Evolutionary conservation across 805 yeast genomes (phyloP).

Genomic region (Yarrowia divulgata): DNA sequence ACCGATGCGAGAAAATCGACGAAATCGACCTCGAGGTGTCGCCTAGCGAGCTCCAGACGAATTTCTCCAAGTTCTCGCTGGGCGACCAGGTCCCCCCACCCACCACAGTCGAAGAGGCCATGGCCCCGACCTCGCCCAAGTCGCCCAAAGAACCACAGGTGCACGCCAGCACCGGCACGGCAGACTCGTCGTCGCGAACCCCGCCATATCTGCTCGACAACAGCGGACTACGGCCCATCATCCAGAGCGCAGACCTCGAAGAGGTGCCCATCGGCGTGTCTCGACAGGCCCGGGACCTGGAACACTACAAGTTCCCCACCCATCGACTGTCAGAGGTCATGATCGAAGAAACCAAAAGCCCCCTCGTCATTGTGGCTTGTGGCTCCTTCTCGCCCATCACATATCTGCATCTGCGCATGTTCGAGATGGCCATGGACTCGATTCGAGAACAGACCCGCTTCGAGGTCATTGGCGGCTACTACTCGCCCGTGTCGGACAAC

Average conservation of each 20-base stretch:
- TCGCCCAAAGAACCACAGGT: constrained; percentile 27
- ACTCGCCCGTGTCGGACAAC: constrained; percentile 89
- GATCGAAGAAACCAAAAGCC: constrained; percentile 77
- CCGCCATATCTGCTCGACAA: constrained; percentile 35
- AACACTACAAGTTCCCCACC: constrained; percentile 80
- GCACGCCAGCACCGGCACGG: constrained; percentile 9
- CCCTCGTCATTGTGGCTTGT: constrained; percentile 94
- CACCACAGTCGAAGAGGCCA: constrained; percentile 18
- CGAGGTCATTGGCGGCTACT: constrained; percentile 96
- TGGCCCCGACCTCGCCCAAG: constrained; percentile 7
- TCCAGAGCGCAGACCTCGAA: constrained; percentile 89
- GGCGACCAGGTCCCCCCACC: constrained; percentile 2
- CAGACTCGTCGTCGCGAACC: constrained; percentile 28
- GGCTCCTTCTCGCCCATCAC: constrained; percentile 97
- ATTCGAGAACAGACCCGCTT: constrained; percentile 89
- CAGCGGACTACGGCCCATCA: constrained; percentile 40
- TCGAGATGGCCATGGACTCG: constrained; percentile 97
- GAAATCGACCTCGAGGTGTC: constrained; percentile 21
- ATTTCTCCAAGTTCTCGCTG: constrained; percentile 4
- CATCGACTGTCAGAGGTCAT: constrained; percentile 79
- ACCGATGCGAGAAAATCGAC: constrained; percentile 33
- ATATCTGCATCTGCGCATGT: constrained; percentile 93
- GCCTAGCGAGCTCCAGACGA: constrained; percentile 4
- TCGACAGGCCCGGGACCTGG: constrained; percentile 79
- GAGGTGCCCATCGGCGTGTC: constrained; percentile 95